Base-by-base conservation (phyloP, 2,329 filamentous ascomycete species). In the Bisporella sp. region DNA sequence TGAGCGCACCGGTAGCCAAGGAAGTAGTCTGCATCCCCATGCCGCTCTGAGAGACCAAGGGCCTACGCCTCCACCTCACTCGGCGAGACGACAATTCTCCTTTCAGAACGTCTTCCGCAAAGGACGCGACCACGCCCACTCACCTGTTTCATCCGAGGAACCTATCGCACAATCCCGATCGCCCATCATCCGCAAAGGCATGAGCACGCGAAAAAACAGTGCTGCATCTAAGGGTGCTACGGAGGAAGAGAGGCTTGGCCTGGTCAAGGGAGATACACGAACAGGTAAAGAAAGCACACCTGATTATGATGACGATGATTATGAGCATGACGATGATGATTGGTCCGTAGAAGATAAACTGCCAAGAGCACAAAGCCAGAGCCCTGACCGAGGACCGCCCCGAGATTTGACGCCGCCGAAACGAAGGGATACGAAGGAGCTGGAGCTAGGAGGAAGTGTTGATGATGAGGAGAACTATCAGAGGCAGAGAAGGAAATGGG, bases 161-260 rank as follows among this genome's bases (percentile, higher is more conserved):
- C 35, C 47, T 6, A 13, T 33, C 11, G 53, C 54, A 42, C 64
- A 52, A 62, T 57, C 54, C 57, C 62, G 49, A 61, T 65, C 64
- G 62, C 57, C 64, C 65, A 63, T 66, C 57, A 63, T 59, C 56
- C 66, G 61, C 48, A 64, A 61, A 54, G 66, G 63, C 29, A 59
- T 64, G 54, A 67, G 64, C 57, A 67, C 57, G 49, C 69, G 65
- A 52, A 75, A 69, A 39, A 73, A 69, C 60, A 71, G 57, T n/a
- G 48, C 42, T 31, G 47, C 57, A 5, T 70, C 69, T 42, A 78
- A 77, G 57, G 73, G 73, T 42, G 79, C 79, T 2, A 91, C 87
- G 0, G 90, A 95, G 65, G 90, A 96, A 69, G 90, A 95, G 68
- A 75, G 81, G 13, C 68, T 92, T 5, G 90, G 89, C 0, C 77